Evolutionary conservation across 2,329 filamentous ascomycete genomes (phyloP), one percentile per base, ranked within the genome.

Genomic region (Allantophomopsis lycopodina): DNA sequence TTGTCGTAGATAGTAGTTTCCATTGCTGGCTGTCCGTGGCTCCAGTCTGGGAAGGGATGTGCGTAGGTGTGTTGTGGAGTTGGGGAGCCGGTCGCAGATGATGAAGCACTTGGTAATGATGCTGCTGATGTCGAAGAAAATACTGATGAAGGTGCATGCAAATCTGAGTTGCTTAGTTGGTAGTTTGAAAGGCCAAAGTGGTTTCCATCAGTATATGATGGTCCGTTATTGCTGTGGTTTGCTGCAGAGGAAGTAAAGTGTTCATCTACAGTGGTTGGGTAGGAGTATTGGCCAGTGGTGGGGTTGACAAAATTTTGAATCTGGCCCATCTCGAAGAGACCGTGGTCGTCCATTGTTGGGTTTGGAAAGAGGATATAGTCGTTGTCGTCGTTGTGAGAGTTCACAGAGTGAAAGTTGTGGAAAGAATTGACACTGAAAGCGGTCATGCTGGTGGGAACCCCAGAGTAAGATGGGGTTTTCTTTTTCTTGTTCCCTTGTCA

Each of bases 341-440:
- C 57, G 12, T 61, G 54, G 18, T 60, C 63, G 18, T 60, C 63
- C 49, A 62, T 45, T 11, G 60, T 56, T 12, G 64, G 58, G 33
- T 70, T 64, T 36, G 66, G 61, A 52, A 69, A 71, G 42, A 64
- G 62, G 35, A 48, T 53, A 53, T 60, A 65, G 45, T 68, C 62
- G 44, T 62, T 56, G 36, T 50, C 46, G 36, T 60, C 57, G 37
- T 49, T 40, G 31, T 43, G 43, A 32, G 42, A 28, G 18, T 30
- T 33, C 49, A 50, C 28, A 42, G 47, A 13, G 44, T 51, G 50
- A 49, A 52, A 50, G 42, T 46, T 44, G 44, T 46, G 43, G 16
- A 35, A 28, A 28, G 23, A 28, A 28, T 28, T 8, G 23, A 12
- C 11, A 28, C 23, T 28, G 23, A 28, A 28, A 12, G 23, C 23